Conservation (phyloP, 305 asterid genomes). For the Caryopteris hybrid region DNA sequence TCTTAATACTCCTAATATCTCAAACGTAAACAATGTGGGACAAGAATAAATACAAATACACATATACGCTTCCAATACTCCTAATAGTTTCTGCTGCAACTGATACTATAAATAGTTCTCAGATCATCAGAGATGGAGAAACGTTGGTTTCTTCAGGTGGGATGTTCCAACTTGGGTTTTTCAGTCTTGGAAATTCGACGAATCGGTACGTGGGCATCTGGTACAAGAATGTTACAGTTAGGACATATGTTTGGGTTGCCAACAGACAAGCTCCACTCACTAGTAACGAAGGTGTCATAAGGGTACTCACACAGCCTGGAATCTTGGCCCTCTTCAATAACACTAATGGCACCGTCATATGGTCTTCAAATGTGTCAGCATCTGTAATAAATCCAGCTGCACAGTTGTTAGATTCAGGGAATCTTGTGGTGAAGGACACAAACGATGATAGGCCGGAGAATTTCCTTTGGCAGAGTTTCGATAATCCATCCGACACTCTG, state of each 20-base stretch:
- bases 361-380: neutral
- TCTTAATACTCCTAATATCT: too few species aligned
- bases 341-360: neutral
- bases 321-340: neutral
- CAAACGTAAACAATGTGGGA: too few species aligned
- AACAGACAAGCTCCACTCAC: neutral
- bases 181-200: neutral
- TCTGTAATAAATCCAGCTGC: too few species aligned
- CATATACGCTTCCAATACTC: too few species aligned
- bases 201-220: neutral
- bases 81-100: neutral
- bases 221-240: neutral
- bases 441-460: too few species aligned
- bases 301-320: neutral
- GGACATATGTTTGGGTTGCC: too few species aligned
- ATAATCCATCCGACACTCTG: neutral
- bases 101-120: neutral
- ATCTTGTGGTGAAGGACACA: too few species aligned
- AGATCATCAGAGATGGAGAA: neutral
- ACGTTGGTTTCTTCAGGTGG: constrained; percentile 4
- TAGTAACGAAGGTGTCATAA: neutral
- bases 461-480: too few species aligned
- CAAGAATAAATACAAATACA: too few species aligned
- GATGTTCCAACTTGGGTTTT: constrained; percentile 1
- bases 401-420: too few species aligned